A percentile compares a stretch with the other conserved stretches of the same genome.
Conservation (phyloP, 73 alveolate species). For the Tetrahymena borealis region DNA sequence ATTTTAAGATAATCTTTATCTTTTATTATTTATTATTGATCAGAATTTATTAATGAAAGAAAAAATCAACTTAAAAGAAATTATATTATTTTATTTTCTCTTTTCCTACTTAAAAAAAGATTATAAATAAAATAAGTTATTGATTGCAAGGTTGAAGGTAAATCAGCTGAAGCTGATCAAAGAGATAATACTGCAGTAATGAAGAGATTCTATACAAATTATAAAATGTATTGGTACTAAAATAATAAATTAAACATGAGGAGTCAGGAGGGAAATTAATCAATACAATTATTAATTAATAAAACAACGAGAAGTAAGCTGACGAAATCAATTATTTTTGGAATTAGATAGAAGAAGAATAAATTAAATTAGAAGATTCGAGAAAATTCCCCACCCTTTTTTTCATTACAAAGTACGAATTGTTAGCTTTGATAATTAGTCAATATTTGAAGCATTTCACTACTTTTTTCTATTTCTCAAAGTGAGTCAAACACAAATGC, state of each 20-base stretch:
- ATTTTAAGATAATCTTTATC: too few relatives aligned
- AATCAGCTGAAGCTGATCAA: too few relatives aligned
- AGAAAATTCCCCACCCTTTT: conserved; percentile 3
- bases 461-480: background rate
- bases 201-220: too few relatives aligned
- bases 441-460: background rate
- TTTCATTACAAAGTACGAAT: background rate
- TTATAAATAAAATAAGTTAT: too few relatives aligned
- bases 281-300: background rate
- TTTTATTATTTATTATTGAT: too few relatives aligned
- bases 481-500: background rate
- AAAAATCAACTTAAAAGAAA: too few relatives aligned
- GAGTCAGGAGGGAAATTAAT: background rate
- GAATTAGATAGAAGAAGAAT: background rate
- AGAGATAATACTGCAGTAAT: too few relatives aligned
- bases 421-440: background rate
- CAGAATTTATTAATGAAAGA: too few relatives aligned
- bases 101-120: too few relatives aligned
- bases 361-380: background rate
- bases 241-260: background rate
- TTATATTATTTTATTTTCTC: too few relatives aligned
- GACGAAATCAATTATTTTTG: background rate
- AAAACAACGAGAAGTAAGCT: background rate
- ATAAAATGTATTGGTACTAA: too few relatives aligned
- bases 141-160: too few relatives aligned